Evolutionary conservation across 1,284 basidiomycete genomes (phyloP).

Genomic region (Ceratobasidium theobromae): DNA sequence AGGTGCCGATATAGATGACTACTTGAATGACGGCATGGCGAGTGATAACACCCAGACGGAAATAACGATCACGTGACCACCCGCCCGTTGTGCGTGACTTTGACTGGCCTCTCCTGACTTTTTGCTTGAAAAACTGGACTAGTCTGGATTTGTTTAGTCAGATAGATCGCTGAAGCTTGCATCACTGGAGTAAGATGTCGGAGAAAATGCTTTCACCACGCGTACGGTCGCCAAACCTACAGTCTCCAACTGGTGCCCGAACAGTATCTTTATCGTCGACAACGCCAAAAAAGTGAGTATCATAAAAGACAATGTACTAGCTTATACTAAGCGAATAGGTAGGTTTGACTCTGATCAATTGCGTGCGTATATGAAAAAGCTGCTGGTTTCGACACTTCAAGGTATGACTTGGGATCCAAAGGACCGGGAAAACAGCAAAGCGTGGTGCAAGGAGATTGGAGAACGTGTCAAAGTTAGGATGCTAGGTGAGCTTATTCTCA

Average conservation of each 20-base stretch:
- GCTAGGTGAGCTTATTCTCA: slow-evolving; percentile 49
- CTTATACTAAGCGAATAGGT: slow-evolving; percentile 44
- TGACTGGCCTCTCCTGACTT: neutral
- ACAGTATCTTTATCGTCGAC: neutral
- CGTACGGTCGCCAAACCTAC: slow-evolving; percentile 26
- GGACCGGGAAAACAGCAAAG: slow-evolving; percentile 66
- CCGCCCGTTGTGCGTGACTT: neutral
- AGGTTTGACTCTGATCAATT: slow-evolving; percentile 69
- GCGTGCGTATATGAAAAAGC: slow-evolving; percentile 74
- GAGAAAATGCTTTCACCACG: slow-evolving; percentile 16
- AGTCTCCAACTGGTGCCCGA: slow-evolving; percentile 6
- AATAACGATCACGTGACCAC: slow-evolving; percentile 14
- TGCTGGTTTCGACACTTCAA: slow-evolving; percentile 66
- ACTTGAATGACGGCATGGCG: too few relatives aligned
- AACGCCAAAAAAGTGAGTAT: slow-evolving; percentile 25
- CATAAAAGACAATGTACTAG: neutral
- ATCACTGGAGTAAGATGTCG: neutral
- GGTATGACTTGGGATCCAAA: slow-evolving; percentile 63
- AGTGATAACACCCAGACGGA: neutral
- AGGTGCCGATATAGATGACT: too few relatives aligned
- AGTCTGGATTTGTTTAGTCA: neutral
- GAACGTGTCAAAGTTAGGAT: slow-evolving; percentile 79
- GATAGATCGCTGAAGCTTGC: neutral
- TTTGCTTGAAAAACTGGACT: neutral
- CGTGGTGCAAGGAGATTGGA: slow-evolving; percentile 78